Base-by-base conservation (phyloP, 352 stramenopile species). In the Pythium apleroticum region DNA sequence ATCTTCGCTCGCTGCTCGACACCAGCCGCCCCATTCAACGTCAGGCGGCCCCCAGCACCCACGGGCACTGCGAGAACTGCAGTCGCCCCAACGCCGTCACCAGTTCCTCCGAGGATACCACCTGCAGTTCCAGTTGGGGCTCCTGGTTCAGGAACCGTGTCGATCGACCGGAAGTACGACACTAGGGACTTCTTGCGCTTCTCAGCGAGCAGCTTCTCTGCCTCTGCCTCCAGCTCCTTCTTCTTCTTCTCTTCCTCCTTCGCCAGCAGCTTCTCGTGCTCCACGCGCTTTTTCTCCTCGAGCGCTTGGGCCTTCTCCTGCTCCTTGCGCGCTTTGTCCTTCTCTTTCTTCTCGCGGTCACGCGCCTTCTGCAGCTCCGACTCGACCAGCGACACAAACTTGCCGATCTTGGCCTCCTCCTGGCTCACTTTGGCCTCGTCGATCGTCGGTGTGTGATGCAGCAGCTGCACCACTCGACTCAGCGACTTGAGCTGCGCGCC, bases 361-460 rank as follows among this genome's bases (percentile, higher is more conserved):
- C 78, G 77, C 3, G 76, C 75, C 45, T 86, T 88, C 52, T 81
- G 77, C 37, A 82, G 48, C 54, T 95, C 87, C 10, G 76, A 67
- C 60, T 92, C 87, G 1, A 93, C 72, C 3, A 68, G 55, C 22
- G 84, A 60, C 0, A 87, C 78, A 33, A 96, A 95, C 57, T 90
- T 90, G 39, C 78, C 78, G 30, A 93, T 75, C 64, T 94, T 95
- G 10, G 74, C 78, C 57, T 96, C 88, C 65, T 96, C 88, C 10
- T 77, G 74, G 50, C 82, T 92, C 31, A 95, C 75, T 63, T 93
- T 94, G 0, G 78, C 69, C 59, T 95, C 86, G 58, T 96, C 84
- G 24, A 92, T 73, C 11, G 82, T 70, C 8, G 80, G 77, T 2
- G 66, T 77, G 52, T 89, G 73, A 45, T 90, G 80, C 31, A 95